Evolutionary conservation across 345 rosid species (phyloP).

Genomic region (Eucalyptus victrix): DNA sequence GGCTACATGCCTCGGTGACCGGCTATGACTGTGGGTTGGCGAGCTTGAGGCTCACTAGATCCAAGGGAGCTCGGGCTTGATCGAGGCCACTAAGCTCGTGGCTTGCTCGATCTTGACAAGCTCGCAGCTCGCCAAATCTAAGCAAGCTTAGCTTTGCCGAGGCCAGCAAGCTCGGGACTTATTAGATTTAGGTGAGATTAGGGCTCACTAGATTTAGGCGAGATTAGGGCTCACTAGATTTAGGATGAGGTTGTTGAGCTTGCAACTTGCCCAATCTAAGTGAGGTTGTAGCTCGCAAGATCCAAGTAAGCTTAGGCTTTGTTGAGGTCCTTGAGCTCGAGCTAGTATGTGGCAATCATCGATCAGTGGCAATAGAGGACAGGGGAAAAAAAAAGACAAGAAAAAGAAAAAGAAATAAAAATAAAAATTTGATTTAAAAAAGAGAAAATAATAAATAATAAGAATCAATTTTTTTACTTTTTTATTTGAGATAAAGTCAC

Average conservation of each 20-base stretch:
- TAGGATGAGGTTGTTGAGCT: too few relatives aligned
- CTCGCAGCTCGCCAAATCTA: accelerated
- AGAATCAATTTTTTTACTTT: accelerated
- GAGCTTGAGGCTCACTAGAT: too few relatives aligned
- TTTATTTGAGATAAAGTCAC: too few relatives aligned
- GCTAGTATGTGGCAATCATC: too few relatives aligned
- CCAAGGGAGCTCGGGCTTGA: accelerated
- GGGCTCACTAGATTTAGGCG: too few relatives aligned
- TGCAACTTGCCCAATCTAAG: too few relatives aligned
- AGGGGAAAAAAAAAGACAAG: accelerated
- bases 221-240: accelerated
- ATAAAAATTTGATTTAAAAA: accelerated
- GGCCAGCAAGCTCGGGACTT: accelerated
- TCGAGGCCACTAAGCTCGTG: accelerated
- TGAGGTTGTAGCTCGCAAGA: accelerated
- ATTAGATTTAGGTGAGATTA: too few relatives aligned
- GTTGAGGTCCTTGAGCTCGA: accelerated
- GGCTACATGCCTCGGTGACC: accelerated
- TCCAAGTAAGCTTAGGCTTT: too few relatives aligned
- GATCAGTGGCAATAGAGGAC: accelerated
- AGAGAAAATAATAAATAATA: too few relatives aligned
- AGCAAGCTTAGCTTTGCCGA: too few relatives aligned
- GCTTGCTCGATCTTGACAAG: accelerated
- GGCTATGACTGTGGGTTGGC: accelerated
- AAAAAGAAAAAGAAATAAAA: accelerated